Evolutionary conservation across 192 early-diverging fungal genomes (phyloP), one percentile per base, ranked within the genome.

Genomic region (Haplosporangium gracile): DNA sequence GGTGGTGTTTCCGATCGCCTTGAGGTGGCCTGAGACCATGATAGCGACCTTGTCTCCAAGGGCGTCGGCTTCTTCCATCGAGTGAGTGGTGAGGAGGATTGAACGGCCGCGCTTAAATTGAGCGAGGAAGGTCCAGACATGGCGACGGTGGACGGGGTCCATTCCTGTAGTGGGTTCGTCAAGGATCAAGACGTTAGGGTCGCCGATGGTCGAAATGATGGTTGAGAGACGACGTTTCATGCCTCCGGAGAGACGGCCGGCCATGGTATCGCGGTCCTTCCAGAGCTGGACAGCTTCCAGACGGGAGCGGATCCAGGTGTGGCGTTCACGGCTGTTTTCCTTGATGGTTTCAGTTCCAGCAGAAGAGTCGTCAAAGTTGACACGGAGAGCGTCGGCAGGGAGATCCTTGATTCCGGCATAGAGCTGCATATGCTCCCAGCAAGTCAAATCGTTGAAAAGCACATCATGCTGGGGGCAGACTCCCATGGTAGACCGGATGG

Each of bases 371-470:
- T 76, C 68, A 11, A 70, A n/a, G 1, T 75, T 53, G 6, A 43
- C 83, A 2, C 76, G 45, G 11, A 86, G 55, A 10, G 78, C 84
- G 4, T 85, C 76, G 2, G 80, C 70, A 40, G 91, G 89, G 15
- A 96, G 87, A 40, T 93, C 93, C 87, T 96, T 96, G 73, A 96
- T 89, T 29, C 94, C 94, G n/a, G 93, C 94, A 77, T 94, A 96
- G 36, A 96, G 89, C 75, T 91, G 90, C 74, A 96, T 88, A 84
- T 96, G 94, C 82, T 96, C 95, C 75, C 87, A 86, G 29, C 95
- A 94, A 2, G 94, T 96, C 68, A 96, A 80, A 70, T 95, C 95
- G 70, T 92, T 90, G 78, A 96, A 96, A 38, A 96, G 80, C 71
- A 96, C 92, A 83, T 96, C 95, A 70, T 94, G 90, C 79, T 94